phyloP scores from a whole-genome alignment of 106 monocot genomes.

The Iris macrosiphon region DNA sequence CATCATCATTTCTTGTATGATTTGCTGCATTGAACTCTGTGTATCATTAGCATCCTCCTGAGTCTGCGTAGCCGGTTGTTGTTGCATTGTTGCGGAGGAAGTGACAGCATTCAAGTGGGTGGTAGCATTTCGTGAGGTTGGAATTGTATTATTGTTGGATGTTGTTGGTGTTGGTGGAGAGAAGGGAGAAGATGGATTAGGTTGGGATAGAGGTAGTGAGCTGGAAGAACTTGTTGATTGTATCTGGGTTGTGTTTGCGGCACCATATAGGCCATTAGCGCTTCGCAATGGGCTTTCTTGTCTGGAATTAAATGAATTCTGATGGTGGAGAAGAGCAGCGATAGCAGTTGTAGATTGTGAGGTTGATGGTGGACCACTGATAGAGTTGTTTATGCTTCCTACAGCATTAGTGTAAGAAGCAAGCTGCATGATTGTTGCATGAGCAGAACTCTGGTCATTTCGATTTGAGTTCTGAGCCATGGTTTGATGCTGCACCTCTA shows the following conservation, averaged over 20 bases:
- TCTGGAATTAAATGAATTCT: slow-evolving; percentile 45
- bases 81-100: slow-evolving; percentile 31
- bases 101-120: slow-evolving; percentile 16
- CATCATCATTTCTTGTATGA: slow-evolving; percentile 75
- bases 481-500: slow-evolving; percentile 45
- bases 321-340: slow-evolving; percentile 23
- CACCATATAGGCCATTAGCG: slow-evolving; percentile 22
- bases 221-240: slow-evolving; percentile 50
- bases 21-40: slow-evolving; percentile 65
- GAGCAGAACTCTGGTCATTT: slow-evolving; percentile 33
- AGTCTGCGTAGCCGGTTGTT: slow-evolving; percentile 20
- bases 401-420: slow-evolving; percentile 29
- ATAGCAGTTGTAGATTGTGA: slow-evolving; percentile 21
- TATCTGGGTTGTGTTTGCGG: slow-evolving; percentile 30
- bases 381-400: slow-evolving; percentile 25
- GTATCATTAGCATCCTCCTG: slow-evolving; percentile 49
- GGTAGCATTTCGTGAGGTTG: slow-evolving; percentile 9
- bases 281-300: slow-evolving; percentile 37
- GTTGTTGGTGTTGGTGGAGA: slow-evolving; percentile 36
- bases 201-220: slow-evolving; percentile 36
- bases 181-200: slow-evolving; percentile 42
- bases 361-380: slow-evolving; percentile 16
- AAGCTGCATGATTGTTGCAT: slow-evolving; percentile 29
- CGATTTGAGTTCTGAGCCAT: slow-evolving; percentile 33
- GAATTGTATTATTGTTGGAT: slow-evolving; percentile 27